Percentiles rank a stretch among this genome's conserved stretches.
Conservation (phyloP, 2,329 filamentous ascomycete genomes). For the Penicillium sp. region DNA sequence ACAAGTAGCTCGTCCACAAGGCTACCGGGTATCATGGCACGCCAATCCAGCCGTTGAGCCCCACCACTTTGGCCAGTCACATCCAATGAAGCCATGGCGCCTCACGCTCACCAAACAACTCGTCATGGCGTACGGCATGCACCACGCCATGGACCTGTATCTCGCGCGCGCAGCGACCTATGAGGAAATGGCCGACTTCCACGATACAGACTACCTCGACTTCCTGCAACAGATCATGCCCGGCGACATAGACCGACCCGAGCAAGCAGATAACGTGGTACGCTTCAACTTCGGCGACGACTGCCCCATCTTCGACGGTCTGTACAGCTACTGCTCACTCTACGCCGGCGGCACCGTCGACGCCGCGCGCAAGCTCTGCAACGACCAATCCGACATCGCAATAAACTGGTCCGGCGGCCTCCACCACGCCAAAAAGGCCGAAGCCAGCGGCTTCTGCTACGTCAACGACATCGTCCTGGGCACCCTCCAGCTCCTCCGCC, state of each 20-base stretch:
- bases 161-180: slow-evolving; percentile 72
- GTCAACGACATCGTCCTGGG: slow-evolving; percentile 97
- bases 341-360: slow-evolving; percentile 86
- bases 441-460: slow-evolving; percentile 95
- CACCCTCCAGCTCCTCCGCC: slow-evolving; percentile 75
- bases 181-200: slow-evolving; percentile 79
- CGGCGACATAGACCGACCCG: slow-evolving; percentile 57
- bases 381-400: slow-evolving; percentile 82
- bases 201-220: slow-evolving; percentile 80
- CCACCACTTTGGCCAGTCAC: slow-evolving; percentile 91
- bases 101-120: slow-evolving; percentile 90
- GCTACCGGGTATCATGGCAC: slow-evolving; percentile 89
- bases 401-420: slow-evolving; percentile 96
- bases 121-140: slow-evolving; percentile 89
- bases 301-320: slow-evolving; percentile 90
- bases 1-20: slow-evolving; percentile 69
- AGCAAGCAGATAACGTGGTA: slow-evolving; percentile 48
- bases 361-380: slow-evolving; percentile 78
- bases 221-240: slow-evolving; percentile 69
- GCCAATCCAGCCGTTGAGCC: slow-evolving; percentile 90
- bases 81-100: slow-evolving; percentile 99
- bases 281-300: slow-evolving; percentile 87
- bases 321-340: slow-evolving; percentile 90
- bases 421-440: slow-evolving; percentile 89
- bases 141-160: slow-evolving; percentile 93